Base-by-base conservation (phyloP, 805 yeast species). In the Myxozyma kluyveri region DNA sequence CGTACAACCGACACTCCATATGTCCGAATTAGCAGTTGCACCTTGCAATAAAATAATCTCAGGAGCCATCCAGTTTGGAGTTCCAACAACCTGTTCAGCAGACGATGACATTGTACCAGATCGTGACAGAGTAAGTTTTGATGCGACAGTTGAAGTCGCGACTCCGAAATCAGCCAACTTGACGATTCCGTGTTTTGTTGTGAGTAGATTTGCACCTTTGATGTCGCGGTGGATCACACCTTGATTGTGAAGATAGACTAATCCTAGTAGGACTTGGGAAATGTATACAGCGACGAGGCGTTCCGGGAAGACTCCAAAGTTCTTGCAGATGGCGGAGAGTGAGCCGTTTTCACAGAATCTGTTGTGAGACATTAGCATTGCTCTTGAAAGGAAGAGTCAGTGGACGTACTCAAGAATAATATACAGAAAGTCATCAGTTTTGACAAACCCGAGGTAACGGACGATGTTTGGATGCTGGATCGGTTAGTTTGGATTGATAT, bases 41-140 rank as follows among this genome's bases (percentile, higher is more conserved):
- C 95, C 95, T 63, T 84, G 86, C 61, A 88, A 82, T 38, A 83
- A 74, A 3, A 93, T 86, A 1, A 95, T 82, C 65, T 93, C 99
- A 0, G 99, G 99, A 0, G 99, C 97, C 96, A 93, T 90, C 98
- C 98, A 93, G 65, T 91, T 86, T 0, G 97, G 95, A 0, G 98
- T 88, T 1, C 99, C 99, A 14, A 80, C 81, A 63, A 67, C 65
- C 31, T 37, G 29, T 6, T 52, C 59, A n/a, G 47, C 49, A 5
- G 64, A 49, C 29, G 61, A 54, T 9, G 33, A 9, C 9, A 9
- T 9, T 14, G 33, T 9, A n/a, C n/a, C n/a, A 29, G 43, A 53
- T 27, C 54, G 41, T n/a, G 23, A 18, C 23, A 21, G n/a, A 73
- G 47, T 22, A 14, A 29, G 33, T 14, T 9, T 29, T 9, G 33